A percentile compares a stretch with the other conserved stretches of the same genome.
Conservation (phyloP, 805 yeast species). For the Candida takata region DNA sequence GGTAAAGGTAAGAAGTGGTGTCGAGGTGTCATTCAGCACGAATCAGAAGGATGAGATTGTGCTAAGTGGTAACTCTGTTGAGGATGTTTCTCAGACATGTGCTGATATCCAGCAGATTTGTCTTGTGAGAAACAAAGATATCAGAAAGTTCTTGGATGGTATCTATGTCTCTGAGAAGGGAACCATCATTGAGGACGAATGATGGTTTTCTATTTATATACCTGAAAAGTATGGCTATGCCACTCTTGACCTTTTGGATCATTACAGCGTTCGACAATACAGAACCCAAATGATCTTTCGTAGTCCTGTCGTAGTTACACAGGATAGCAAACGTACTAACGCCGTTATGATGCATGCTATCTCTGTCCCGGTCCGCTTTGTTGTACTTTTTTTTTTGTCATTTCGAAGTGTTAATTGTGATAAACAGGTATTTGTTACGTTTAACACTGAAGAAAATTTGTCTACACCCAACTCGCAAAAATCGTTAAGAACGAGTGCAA, state of each 20-base stretch:
- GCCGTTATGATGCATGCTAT: too few species aligned
- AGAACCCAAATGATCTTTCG: slow-evolving; percentile 16
- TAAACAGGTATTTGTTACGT: background rate
- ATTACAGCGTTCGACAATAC: slow-evolving; percentile 16
- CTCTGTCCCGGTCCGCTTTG: background rate
- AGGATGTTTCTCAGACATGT: slow-evolving; percentile 95
- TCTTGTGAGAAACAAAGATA: slow-evolving; percentile 99
- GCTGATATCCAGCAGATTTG: slow-evolving; percentile 97
- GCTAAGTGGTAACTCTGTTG: slow-evolving; percentile 91
- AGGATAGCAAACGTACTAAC: too few species aligned
- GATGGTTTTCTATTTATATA: slow-evolving; percentile 8
- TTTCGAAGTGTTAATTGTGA: background rate
- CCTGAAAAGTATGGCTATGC: background rate
- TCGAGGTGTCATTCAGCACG: slow-evolving; percentile 71
- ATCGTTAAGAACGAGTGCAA: background rate
- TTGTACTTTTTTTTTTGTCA: too few species aligned
- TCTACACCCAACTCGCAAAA: background rate
- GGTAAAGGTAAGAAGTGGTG: slow-evolving; percentile 85
- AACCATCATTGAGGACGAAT: slow-evolving; percentile 62
- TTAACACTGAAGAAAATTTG: too few species aligned
- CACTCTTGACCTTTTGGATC: slow-evolving; percentile 6
- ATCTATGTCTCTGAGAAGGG: slow-evolving; percentile 97
- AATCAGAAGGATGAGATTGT: slow-evolving; percentile 91
- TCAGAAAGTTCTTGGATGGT: slow-evolving; percentile 99
- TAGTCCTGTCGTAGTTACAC: slow-evolving; percentile 4